Percentiles rank a stretch among this genome's conserved stretches.
Evolutionary conservation across 164 flowering plant species (phyloP).

Genomic region (Umbellularia californica): DNA sequence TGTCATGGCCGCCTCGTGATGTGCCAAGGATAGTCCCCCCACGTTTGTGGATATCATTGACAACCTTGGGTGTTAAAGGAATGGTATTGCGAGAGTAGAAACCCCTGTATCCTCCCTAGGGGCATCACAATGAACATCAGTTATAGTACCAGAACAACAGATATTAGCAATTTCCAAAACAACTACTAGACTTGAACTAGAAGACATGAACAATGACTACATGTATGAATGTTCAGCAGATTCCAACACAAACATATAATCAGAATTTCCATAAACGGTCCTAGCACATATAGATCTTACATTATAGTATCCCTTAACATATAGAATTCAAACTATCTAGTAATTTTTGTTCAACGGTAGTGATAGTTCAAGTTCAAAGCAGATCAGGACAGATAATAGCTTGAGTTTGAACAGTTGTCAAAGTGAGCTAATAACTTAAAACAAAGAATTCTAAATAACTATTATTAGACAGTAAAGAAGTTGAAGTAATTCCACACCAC

Average conservation of each 20-base stretch:
- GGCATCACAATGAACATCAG: background rate
- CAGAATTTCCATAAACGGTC: too few relatives aligned
- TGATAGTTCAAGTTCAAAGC: background rate
- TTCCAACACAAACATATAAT: too few relatives aligned
- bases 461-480: too few relatives aligned
- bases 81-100: constrained; percentile 71
- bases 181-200: background rate
- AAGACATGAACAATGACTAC: background rate
- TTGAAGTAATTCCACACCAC: too few relatives aligned
- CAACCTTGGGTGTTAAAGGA: constrained; percentile 57
- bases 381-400: too few relatives aligned
- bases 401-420: too few relatives aligned
- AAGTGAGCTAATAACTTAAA: too few relatives aligned
- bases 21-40: constrained; percentile 86
- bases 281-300: background rate
- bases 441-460: too few relatives aligned
- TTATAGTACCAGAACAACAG: background rate
- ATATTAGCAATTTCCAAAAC: background rate
- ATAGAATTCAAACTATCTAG: background rate
- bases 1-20: constrained; percentile 89
- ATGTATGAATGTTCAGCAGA: background rate
- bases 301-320: background rate
- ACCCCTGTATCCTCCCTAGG: constrained; percentile 77
- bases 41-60: constrained; percentile 81
- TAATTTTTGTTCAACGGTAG: background rate